These are phyloP conservation scores for Ogataea sp. DNA, from an alignment of 805 yeast genomes.

Conservation along the genomic window DNA sequence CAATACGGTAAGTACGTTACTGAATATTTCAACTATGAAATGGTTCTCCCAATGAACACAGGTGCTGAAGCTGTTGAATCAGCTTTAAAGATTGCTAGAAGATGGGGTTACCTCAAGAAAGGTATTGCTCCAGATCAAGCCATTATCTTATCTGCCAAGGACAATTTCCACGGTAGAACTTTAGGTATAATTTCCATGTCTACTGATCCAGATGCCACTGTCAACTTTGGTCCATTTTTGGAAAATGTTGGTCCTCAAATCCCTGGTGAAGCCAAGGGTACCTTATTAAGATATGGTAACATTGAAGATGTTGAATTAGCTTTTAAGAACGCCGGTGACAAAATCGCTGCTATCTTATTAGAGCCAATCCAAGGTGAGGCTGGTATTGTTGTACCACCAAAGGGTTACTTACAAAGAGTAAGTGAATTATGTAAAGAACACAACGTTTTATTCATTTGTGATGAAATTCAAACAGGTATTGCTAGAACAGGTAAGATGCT, in stretches of 20 bases:
- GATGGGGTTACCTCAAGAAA: conserved; percentile 92
- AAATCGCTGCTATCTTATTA: conserved; percentile 81
- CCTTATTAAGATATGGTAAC: conserved; percentile 69
- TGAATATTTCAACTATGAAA: conserved; percentile 83
- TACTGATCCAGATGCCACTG: conserved; percentile 88
- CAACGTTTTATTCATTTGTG: conserved; percentile 86
- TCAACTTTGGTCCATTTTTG: conserved; percentile 85
- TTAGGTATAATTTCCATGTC: conserved; percentile 94
- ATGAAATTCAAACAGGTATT: conserved; percentile 96
- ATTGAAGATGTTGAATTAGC: conserved; percentile 84
- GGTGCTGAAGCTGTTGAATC: conserved; percentile 99
- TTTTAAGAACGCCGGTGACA: conserved; percentile 74
- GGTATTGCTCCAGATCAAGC: conserved; percentile 80
- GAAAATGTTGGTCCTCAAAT: conserved; percentile 75
- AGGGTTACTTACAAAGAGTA: conserved; percentile 67
- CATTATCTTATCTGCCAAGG: conserved; percentile 75
- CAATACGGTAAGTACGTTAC: conserved; percentile 81
- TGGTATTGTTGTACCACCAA: conserved; percentile 91
- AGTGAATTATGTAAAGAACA: conserved; percentile 68
- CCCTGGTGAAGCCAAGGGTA: conserved; percentile 60
- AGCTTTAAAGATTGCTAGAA: conserved; percentile 86
- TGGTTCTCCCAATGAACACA: conserved; percentile 95
- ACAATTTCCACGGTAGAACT: conserved; percentile 96
- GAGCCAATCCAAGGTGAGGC: conserved; percentile 99
- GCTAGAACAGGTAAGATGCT: conserved; percentile 95